Conservation (phyloP, 495 filamentous ascomycete species). For the Barbatosphaeria neglecta region DNA sequence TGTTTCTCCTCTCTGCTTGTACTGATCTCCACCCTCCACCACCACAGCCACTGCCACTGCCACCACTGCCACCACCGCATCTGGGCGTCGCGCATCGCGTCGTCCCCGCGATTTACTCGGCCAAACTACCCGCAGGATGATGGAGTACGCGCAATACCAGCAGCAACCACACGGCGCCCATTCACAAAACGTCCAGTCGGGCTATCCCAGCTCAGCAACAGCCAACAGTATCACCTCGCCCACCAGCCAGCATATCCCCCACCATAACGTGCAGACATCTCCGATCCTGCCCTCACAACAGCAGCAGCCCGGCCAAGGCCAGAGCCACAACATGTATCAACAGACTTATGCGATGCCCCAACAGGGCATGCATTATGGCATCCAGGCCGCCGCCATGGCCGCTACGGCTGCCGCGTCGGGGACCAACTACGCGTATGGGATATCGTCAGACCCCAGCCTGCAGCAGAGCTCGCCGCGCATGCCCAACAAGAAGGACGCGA, state of each 20-base stretch:
- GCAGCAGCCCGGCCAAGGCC: conserved; percentile 39
- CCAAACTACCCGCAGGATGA: conserved; percentile 33
- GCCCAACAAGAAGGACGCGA: conserved; percentile 43
- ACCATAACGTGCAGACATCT: conserved; percentile 46
- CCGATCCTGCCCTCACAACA: conserved; percentile 52
- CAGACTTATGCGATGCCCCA: conserved; percentile 45
- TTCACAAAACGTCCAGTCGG: conserved; percentile 29
- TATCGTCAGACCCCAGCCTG: conserved; percentile 41
- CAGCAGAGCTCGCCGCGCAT: conserved; percentile 52
- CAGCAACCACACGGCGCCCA: conserved; percentile 47
- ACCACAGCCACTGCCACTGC: too few species aligned
- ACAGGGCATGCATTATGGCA: conserved; percentile 48
- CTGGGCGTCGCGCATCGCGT: conserved; percentile 1
- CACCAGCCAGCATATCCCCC: conserved; percentile 41
- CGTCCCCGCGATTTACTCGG: neutral
- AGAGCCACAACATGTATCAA: conserved; percentile 48
- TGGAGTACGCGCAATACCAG: conserved; percentile 61
- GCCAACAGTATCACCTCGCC: conserved; percentile 51
- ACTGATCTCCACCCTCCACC: neutral
- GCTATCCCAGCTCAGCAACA: conserved; percentile 41
- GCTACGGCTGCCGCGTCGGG: conserved; percentile 58
- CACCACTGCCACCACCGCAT: too few species aligned
- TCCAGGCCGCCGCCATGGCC: conserved; percentile 59
- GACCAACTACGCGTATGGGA: conserved; percentile 41
- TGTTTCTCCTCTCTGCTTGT: neutral